These are phyloP conservation scores for Dimocarpus longan DNA, from an alignment of 345 rosid species.

Conservation along the genomic window DNA sequence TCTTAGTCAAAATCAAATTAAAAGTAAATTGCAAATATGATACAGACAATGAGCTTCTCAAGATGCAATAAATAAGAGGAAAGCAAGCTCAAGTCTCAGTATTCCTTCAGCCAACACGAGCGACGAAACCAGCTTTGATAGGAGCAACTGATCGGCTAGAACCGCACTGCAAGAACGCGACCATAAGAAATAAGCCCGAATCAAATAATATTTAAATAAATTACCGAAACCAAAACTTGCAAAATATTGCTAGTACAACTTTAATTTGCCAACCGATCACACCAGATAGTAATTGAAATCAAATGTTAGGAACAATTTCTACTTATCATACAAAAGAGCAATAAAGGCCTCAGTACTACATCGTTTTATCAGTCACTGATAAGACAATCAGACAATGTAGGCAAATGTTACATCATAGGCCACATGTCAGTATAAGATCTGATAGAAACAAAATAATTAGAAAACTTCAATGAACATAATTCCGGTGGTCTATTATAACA, in stretches of 20 bases:
- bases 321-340: neutral
- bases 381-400: slow-evolving; percentile 22
- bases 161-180: slow-evolving; percentile 61
- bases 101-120: slow-evolving; percentile 93
- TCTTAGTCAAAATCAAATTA: neutral
- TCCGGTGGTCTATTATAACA: too few species aligned
- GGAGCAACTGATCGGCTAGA: slow-evolving; percentile 95
- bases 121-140: slow-evolving; percentile 94
- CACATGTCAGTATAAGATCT: neutral
- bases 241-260: neutral
- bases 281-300: too few species aligned
- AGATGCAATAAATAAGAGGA: neutral
- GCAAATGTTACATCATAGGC: slow-evolving; percentile 15
- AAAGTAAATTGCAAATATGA: neutral
- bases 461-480: too few species aligned
- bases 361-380: neutral
- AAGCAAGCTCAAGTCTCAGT: slow-evolving; percentile 45
- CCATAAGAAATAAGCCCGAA: neutral
- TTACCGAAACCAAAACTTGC: neutral
- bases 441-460: neutral
- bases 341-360: slow-evolving; percentile 9
- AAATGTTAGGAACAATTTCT: neutral
- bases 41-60: neutral
- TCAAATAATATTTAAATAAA: neutral
- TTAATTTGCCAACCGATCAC: too few species aligned